Base-by-base conservation (phyloP, 257 asterid genomes). In the Solanum commersonii region DNA sequence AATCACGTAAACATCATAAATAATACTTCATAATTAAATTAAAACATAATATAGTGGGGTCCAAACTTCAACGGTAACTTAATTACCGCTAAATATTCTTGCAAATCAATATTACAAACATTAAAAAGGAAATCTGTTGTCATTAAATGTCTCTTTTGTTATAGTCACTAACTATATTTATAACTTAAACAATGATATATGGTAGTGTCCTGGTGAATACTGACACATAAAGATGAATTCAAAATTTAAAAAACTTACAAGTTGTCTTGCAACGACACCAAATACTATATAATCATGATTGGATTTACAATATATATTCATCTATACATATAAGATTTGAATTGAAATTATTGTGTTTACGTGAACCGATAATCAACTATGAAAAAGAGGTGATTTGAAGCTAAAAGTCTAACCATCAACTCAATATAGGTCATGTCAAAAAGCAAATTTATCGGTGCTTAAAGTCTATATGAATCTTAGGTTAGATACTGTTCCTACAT, bases 1-100 rank as follows among this genome's bases (percentile, higher is more conserved):
- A 95, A 95, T 96, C 98, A 95, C 96, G 98, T 98, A 96, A 94
- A 95, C 96, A 95, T 92, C 95, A 94, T 87, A 91, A 87, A 93
- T 92, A 93, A 88, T 90, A 89, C 91, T 93, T 93, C 20, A 68
- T 68, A 29, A 56, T 56, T 56, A 56, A 56, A 56, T 7, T 56
- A 6, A 56, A 56, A 65, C 95, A 94, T 93, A 92, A 92, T 92
- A 31, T 95, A 12, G 35, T 77, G 63, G 93, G 95, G 93, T 84
- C 88, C 94, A 86, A 52, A 70, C 90, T 59, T 56, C 1, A 1
- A 20, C 2, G 0, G 4, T 7, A 56, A 7, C 25, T 56, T 9
- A 56, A 56, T 56, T 56, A 2, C 2, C 25, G 65, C 65, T 20
- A 56, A 56, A 20, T 56, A 0, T 56, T 56, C 2, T 56, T 56